Conservation (phyloP, 2,329 filamentous ascomycete genomes). For the Clonostachys solani region DNA sequence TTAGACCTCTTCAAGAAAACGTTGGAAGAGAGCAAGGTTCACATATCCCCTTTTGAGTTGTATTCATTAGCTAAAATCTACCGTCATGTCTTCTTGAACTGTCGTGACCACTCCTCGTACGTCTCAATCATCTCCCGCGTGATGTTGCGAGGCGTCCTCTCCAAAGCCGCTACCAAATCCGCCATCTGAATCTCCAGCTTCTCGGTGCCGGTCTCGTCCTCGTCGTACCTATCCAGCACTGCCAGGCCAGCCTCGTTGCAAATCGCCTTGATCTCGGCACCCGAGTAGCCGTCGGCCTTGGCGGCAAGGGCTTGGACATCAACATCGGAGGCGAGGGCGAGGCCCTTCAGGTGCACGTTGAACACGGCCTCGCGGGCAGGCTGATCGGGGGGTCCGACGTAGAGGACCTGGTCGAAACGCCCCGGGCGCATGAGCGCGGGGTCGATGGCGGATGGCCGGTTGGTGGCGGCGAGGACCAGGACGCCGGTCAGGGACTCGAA, state of each 20-base stretch:
- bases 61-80: too few species aligned
- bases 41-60: too few species aligned
- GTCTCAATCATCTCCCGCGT: constrained; percentile 52
- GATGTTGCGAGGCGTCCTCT: constrained; percentile 50
- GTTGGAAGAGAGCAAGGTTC: too few species aligned
- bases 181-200: constrained; percentile 30
- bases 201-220: constrained; percentile 15
- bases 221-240: constrained; percentile 30
- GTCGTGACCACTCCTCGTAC: constrained; percentile 51
- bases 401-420: constrained; percentile 79
- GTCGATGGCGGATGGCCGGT: constrained; percentile 82
- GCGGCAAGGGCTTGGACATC: constrained; percentile 60
- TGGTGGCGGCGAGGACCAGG: constrained; percentile 85
- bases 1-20: too few species aligned
- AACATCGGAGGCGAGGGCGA: constrained; percentile 58
- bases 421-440: constrained; percentile 81
- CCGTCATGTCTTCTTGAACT: constrained; percentile 5
- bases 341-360: constrained; percentile 57
- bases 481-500: constrained; percentile 83
- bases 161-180: constrained; percentile 38
- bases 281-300: constrained; percentile 73
- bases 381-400: constrained; percentile 76
- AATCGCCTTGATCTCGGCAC: constrained; percentile 69
- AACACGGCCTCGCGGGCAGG: constrained; percentile 75
- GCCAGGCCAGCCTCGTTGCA: constrained; percentile 39